A percentile compares a stretch with the other conserved stretches of the same genome.
Evolutionary conservation across 345 rosid species (phyloP).

Genomic region (Eucalyptus microcorys): DNA sequence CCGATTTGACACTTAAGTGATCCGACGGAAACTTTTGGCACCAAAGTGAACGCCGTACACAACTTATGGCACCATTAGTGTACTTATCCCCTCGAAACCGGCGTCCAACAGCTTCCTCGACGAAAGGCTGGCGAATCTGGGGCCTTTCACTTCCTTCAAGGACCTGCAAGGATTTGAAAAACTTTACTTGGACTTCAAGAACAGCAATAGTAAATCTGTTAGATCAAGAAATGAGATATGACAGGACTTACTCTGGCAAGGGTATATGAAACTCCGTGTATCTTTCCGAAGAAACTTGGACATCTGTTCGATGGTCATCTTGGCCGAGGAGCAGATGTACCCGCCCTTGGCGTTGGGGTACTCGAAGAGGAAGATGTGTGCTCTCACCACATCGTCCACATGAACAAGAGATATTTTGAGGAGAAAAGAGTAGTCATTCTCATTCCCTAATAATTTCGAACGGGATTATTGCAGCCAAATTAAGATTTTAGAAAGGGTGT

Average conservation of each 20-base stretch:
- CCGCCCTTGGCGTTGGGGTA: conserved; percentile 15
- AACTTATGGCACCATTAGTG: too few relatives aligned
- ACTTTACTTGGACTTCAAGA: background rate
- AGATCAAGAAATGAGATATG: background rate
- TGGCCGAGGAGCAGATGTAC: too few relatives aligned
- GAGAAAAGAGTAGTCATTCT: background rate
- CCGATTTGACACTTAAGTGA: too few relatives aligned
- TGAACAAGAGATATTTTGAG: conserved; percentile 4
- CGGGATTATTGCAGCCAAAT: background rate
- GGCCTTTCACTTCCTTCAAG: background rate
- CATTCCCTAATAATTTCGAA: background rate
- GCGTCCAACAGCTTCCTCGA: conserved; percentile 11
- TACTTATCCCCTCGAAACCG: too few relatives aligned
- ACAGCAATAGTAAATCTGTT: background rate
- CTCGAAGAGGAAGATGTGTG: conserved; percentile 29
- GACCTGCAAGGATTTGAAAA: background rate
- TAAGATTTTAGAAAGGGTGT: background rate
- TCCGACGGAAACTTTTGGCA: too few relatives aligned
- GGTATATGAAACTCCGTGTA: conserved; percentile 13
- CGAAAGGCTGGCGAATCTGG: background rate
- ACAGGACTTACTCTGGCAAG: background rate
- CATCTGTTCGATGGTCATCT: too few relatives aligned
- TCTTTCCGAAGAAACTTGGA: conserved; percentile 7
- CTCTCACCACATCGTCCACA: conserved; percentile 20
- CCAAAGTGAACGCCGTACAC: too few relatives aligned